phyloP scores from a whole-genome alignment of 2,329 filamentous ascomycete species.

The Juglanconis oblonga region DNA sequence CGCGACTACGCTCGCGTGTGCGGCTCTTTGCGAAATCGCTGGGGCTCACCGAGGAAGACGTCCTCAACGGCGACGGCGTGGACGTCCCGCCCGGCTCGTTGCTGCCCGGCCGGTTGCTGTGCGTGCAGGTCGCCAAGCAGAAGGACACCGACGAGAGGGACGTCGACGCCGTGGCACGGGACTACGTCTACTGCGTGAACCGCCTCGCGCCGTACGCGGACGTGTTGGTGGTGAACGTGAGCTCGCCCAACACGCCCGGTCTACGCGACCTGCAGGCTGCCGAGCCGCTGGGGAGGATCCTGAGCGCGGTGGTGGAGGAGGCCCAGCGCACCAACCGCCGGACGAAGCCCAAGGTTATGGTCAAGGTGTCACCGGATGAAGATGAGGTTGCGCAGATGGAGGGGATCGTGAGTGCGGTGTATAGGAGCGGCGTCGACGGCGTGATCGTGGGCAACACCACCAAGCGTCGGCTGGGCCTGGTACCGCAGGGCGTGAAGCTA shows the following conservation, averaged over 20 bases:
- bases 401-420: constrained; percentile 84
- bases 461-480: constrained; percentile 69
- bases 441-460: constrained; percentile 98
- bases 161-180: constrained; percentile 73
- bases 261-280: constrained; percentile 82
- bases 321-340: constrained; percentile 63
- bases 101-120: constrained; percentile 69
- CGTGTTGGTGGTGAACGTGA: constrained; percentile 96
- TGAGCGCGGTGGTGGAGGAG: constrained; percentile 79
- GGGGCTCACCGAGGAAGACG: constrained; percentile 68
- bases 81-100: constrained; percentile 82
- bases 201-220: constrained; percentile 85
- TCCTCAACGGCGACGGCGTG: constrained; percentile 70
- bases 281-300: constrained; percentile 75
- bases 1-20: constrained; percentile 72
- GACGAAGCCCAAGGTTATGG: constrained; percentile 81
- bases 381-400: constrained; percentile 79
- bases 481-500: constrained; percentile 65
- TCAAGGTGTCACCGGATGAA: constrained; percentile 97
- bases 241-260: constrained; percentile 92
- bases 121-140: constrained; percentile 96
- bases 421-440: constrained; percentile 82
- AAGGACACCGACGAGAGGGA: constrained; percentile 85
- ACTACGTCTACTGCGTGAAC: constrained; percentile 87
- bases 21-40: constrained; percentile 70